Percentiles rank a stretch among this genome's conserved stretches.
Evolutionary conservation across 2,329 filamentous ascomycete species (phyloP).

Genomic region (Geoglossum cookeanum): DNA sequence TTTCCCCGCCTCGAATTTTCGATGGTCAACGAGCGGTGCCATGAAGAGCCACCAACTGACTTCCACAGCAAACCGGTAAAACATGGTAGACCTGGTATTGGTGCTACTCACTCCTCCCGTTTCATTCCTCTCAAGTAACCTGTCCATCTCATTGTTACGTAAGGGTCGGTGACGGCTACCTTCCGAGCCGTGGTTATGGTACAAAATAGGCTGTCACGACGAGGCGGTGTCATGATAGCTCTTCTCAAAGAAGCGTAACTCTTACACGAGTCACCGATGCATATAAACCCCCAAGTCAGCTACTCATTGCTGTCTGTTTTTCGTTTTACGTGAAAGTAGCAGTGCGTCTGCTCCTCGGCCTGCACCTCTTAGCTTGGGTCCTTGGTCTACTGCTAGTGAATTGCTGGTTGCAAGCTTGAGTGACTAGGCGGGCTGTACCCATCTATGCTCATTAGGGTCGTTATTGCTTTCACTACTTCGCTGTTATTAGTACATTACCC

Average conservation of each 20-base stretch:
- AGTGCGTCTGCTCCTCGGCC: background rate
- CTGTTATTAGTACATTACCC: no score
- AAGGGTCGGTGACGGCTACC: background rate
- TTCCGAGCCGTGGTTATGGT: background rate
- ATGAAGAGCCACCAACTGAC: background rate
- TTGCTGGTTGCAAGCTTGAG: no score
- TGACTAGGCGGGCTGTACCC: background rate
- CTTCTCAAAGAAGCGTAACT: background rate
- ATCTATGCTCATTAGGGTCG: no score
- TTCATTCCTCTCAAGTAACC: constrained; percentile 98
- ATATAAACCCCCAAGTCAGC: background rate
- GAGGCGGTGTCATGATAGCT: background rate
- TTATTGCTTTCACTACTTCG: no score
- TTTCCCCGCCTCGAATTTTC: constrained; percentile 17
- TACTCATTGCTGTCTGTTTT: background rate
- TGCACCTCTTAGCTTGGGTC: background rate
- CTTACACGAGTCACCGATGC: background rate
- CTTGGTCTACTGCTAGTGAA: no score
- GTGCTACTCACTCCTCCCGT: constrained; percentile 99
- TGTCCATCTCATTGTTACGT: background rate
- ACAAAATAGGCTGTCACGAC: background rate
- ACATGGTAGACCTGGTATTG: constrained; percentile 99
- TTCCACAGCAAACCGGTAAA: constrained; percentile 84
- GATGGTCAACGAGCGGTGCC: background rate
- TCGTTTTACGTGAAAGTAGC: background rate